A percentile compares a stretch with the other conserved stretches of the same genome.
phyloP scores from a whole-genome alignment of 768 basidiomycete genomes.

The Hemileccinum impolitum region DNA sequence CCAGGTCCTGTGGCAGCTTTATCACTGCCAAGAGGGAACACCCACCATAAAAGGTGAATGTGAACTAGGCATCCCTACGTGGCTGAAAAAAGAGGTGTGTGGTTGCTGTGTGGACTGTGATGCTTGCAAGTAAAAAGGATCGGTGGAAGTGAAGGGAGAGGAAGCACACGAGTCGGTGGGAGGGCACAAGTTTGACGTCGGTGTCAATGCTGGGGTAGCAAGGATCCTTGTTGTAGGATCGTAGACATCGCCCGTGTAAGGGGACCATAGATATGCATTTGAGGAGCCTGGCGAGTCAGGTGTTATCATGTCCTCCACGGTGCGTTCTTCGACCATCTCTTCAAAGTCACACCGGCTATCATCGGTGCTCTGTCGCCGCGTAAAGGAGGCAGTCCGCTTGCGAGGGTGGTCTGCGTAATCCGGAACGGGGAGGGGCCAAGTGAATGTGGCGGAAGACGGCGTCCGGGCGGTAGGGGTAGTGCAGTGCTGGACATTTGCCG shows the following conservation, averaged over 20 bases:
- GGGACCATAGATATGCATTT: constrained; percentile 24
- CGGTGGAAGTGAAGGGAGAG: constrained; percentile 43
- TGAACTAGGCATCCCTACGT: constrained; percentile 35
- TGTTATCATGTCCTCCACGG: constrained; percentile 45
- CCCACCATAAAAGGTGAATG: constrained; percentile 39
- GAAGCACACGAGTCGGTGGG: constrained; percentile 23
- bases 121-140: constrained; percentile 49
- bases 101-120: constrained; percentile 36
- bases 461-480: constrained; percentile 39
- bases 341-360: constrained; percentile 32
- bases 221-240: constrained; percentile 18
- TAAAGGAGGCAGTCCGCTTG: constrained; percentile 27
- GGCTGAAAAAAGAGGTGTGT: constrained; percentile 33
- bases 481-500: constrained; percentile 37
- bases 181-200: constrained; percentile 14
- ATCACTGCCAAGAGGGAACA: constrained; percentile 27
- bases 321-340: constrained; percentile 43
- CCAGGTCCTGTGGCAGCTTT: not conserved
- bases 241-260: constrained; percentile 15
- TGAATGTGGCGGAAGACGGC: constrained; percentile 27
- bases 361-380: constrained; percentile 23
- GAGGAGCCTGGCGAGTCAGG: constrained; percentile 29
- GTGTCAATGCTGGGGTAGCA: constrained; percentile 18
- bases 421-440: constrained; percentile 27
- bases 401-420: constrained; percentile 24